Conservation (phyloP, 73 alveolate species). For the Paramecium tetraurelia region DNA sequence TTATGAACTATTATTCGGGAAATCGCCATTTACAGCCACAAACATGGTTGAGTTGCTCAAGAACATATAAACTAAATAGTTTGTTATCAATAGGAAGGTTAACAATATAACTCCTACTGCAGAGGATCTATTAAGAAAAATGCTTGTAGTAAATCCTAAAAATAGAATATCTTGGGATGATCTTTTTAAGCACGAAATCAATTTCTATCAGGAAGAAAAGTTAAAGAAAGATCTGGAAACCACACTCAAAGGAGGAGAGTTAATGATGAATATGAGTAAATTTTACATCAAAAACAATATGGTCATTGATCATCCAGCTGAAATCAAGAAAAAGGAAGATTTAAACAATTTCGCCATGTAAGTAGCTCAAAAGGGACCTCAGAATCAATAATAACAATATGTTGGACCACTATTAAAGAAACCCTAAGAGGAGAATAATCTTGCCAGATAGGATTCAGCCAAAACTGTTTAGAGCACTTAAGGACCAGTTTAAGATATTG, state of each 20-base stretch:
- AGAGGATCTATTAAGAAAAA: constrained; percentile 52
- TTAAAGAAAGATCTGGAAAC: constrained; percentile 59
- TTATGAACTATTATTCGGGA: constrained; percentile 62
- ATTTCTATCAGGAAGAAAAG: constrained; percentile 56
- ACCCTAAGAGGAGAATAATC: constrained; percentile 38
- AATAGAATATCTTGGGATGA: constrained; percentile 60
- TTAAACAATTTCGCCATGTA: constrained; percentile 54
- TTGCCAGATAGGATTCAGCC: not conserved
- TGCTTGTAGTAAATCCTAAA: constrained; percentile 60
- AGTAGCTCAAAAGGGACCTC: constrained; percentile 52
- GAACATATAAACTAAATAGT: constrained; percentile 43
- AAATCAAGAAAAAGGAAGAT: constrained; percentile 59
- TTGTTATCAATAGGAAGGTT: constrained; percentile 38
- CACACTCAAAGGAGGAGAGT: constrained; percentile 48
- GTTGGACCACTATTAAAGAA: constrained; percentile 51
- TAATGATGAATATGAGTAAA: constrained; percentile 59
- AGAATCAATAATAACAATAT: constrained; percentile 17
- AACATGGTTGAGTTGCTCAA: constrained; percentile 57
- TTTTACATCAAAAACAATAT: constrained; percentile 56
- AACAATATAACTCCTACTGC: constrained; percentile 45
- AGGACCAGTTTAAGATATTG: not conserved
- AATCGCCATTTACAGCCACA: constrained; percentile 56
- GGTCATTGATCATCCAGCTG: constrained; percentile 64
- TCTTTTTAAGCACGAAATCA: constrained; percentile 51
- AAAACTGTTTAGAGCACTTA: not conserved